phyloP scores from a whole-genome alignment of 2,329 filamentous ascomycete genomes.

The Trichophyton equinum region DNA sequence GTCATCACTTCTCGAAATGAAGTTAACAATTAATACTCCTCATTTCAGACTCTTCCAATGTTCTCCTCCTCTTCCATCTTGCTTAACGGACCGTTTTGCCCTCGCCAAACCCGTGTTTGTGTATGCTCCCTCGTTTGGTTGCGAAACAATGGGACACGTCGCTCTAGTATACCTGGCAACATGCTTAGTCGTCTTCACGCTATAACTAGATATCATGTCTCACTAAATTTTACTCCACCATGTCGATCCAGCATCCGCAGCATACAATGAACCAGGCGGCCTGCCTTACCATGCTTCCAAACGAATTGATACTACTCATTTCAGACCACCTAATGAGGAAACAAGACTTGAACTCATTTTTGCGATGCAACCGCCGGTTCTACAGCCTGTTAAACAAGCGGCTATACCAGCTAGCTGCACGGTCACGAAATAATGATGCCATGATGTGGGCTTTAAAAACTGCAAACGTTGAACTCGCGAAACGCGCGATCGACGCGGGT shows the following conservation, averaged over 20 bases:
- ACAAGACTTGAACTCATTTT: background rate
- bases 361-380: background rate
- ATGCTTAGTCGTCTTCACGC: too few species aligned
- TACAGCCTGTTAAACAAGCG: background rate
- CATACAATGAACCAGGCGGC: constrained; percentile 3
- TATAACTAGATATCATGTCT: background rate
- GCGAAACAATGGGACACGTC: too few species aligned
- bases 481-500: background rate
- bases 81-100: too few species aligned
- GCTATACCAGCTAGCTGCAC: background rate
- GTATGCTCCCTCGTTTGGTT: too few species aligned
- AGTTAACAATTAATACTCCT: too few species aligned
- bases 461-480: background rate
- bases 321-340: background rate
- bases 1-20: too few species aligned
- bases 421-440: background rate
- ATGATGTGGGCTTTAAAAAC: background rate
- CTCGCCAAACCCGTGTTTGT: too few species aligned
- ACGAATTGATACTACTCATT: constrained; percentile 5
- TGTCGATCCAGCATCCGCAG: background rate
- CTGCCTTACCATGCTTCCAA: constrained; percentile 7
- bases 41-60: too few species aligned
- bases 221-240: background rate
- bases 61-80: too few species aligned
- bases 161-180: too few species aligned